Conservation (phyloP, 352 stramenopile species). For the Phytophthora sansomeana region DNA sequence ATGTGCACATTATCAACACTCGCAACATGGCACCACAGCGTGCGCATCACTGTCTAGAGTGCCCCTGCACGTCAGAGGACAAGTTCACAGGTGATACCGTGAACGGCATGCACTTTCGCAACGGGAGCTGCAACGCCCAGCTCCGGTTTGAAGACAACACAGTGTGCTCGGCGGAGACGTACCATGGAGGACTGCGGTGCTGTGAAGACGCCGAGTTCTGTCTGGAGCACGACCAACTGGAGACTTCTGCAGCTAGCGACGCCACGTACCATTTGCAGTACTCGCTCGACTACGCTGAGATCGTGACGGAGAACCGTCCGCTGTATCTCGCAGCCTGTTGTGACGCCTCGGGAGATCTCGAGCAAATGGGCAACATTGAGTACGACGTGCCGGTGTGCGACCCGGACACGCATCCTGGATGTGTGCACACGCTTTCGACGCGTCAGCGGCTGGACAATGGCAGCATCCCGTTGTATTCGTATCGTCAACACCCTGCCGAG, state of each 20-base stretch:
- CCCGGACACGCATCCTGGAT: constrained; percentile 69
- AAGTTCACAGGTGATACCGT: constrained; percentile 55
- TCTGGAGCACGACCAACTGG: constrained; percentile 64
- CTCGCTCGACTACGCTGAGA: constrained; percentile 74
- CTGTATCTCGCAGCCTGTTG: constrained; percentile 80
- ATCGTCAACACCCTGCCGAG: constrained; percentile 33
- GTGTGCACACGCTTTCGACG: constrained; percentile 81
- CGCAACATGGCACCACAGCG: constrained; percentile 51
- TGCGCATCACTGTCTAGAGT: constrained; percentile 79
- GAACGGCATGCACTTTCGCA: constrained; percentile 58
- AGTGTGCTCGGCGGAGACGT: constrained; percentile 64
- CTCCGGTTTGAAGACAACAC: constrained; percentile 76
- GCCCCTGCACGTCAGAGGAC: constrained; percentile 78
- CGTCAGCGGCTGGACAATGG: constrained; percentile 62
- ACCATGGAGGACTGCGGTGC: constrained; percentile 78
- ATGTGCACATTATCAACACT: constrained; percentile 89
- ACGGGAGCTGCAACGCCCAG: constrained; percentile 67
- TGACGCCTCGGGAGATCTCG: constrained; percentile 67
- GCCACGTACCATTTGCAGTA: constrained; percentile 78
- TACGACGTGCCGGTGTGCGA: constrained; percentile 81
- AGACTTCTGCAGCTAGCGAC: constrained; percentile 24
- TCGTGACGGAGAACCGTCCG: constrained; percentile 61
- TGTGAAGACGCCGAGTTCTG: constrained; percentile 79
- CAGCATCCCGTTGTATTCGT: constrained; percentile 31
- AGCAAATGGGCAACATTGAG: constrained; percentile 76